Evolutionary conservation across 2,329 filamentous ascomycete species (phyloP).

Genomic region (Capronia americana): DNA sequence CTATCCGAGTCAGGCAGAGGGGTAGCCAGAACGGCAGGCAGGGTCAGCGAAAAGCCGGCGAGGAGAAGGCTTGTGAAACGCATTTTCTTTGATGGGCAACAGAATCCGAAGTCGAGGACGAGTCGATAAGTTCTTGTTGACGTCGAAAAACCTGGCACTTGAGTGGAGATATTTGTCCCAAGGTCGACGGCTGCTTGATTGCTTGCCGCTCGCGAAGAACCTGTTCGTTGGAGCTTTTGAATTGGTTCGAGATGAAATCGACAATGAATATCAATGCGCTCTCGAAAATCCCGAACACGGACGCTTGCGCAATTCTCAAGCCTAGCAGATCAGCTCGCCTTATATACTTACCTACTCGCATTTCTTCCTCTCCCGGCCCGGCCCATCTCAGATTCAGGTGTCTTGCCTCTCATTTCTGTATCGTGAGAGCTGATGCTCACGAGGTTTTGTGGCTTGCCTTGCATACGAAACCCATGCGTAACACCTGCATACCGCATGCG

Average conservation of each 20-base stretch:
- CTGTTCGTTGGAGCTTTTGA: background rate
- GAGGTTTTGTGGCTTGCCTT: constrained; percentile 1
- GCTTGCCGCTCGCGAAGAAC: background rate
- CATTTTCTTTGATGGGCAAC: constrained; percentile 5
- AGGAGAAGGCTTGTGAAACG: constrained; percentile 19
- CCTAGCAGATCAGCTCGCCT: constrained; percentile 7
- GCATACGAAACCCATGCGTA: background rate
- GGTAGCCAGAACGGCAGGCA: constrained; percentile 11
- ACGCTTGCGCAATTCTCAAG: background rate
- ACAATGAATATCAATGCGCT: background rate
- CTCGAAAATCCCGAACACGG: background rate
- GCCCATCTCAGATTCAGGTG: background rate
- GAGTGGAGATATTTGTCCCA: background rate
- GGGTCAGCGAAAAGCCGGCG: constrained; percentile 19
- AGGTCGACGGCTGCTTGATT: background rate
- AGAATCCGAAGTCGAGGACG: background rate
- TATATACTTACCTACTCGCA: constrained; percentile 2
- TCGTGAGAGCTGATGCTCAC: constrained; percentile 12
- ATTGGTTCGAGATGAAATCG: background rate
- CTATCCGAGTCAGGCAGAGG: constrained; percentile 12
- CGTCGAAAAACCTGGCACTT: background rate
- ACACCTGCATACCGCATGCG: no score
- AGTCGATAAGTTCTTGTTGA: background rate
- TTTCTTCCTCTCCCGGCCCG: background rate
- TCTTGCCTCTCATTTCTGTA: background rate